Evolutionary conservation across 2,329 filamentous ascomycete genomes (phyloP), one percentile per base, ranked within the genome.

Genomic region (Colletotrichum tanaceti): DNA sequence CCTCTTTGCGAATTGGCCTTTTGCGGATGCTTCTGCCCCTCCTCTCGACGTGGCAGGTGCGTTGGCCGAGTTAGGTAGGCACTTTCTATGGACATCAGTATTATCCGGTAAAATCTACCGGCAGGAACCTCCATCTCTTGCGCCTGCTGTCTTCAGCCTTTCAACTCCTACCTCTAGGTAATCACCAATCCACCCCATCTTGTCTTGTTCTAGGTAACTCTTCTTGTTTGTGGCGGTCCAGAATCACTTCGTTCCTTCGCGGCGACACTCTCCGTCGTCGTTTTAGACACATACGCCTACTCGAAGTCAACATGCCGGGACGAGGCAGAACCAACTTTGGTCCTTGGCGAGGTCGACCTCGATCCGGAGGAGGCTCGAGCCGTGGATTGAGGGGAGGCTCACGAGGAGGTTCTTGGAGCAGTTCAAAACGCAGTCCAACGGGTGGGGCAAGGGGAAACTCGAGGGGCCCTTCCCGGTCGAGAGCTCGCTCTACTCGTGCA

Each of bases 261-360:
- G 22, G n/a, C 5, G 22, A 5, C 38, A 9, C 20, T 14, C 16
- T 7, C 9, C 5, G 14, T 10, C 13, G 4, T 3, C 4, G 18
- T 18, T 20, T 11, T 4, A 20, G n/a, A 24, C 38, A 22, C 9
- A 2, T 9, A 18, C n/a, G 20, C 7, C 24, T 13, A 18, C 11
- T 20, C 4, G 6, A 18, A 22, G 13, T 38, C 59, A n/a, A 44
- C 18, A 62, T 62, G 59, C 16, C 47, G 22, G 49, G 47, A 44
- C 35, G 49, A 24, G 28, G n/a, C 24, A 50, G 14, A 10, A 13
- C 7, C 22, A 54, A n/a, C 18, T 62, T 43, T 16, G n/a, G 59
- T 41, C 13, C 38, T 18, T 24, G 24, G 59, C 58, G 47, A 13
- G 39, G 24, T 44, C 59, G 38, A 39, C 20, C 58, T 43, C 35